Percentiles rank a stretch among this genome's conserved stretches.
Evolutionary conservation across 2,329 filamentous ascomycete genomes (phyloP).

Genomic region (Stachybotrys chlorohalonatus): DNA sequence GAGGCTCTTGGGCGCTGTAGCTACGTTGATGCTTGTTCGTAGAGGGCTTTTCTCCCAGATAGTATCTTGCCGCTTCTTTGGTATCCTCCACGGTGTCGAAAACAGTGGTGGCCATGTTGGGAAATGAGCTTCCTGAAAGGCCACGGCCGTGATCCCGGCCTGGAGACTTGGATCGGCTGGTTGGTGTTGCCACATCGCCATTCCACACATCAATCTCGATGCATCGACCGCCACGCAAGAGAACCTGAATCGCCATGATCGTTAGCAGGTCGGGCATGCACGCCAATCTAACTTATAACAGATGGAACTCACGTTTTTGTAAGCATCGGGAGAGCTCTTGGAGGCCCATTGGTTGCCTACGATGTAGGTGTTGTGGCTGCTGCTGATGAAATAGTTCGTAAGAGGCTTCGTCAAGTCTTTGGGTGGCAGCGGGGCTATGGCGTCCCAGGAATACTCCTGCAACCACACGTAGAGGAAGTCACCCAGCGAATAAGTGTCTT

Average conservation of each 20-base stretch:
- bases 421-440: conserved; percentile 31
- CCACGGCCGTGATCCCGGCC: conserved; percentile 35
- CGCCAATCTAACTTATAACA: neutral
- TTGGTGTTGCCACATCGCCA: conserved; percentile 40
- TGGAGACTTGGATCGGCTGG: conserved; percentile 25
- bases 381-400: conserved; percentile 88
- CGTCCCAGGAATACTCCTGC: conserved; percentile 32
- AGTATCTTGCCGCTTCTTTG: conserved; percentile 13
- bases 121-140: conserved; percentile 36
- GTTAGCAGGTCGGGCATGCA: neutral
- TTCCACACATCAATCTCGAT: conserved; percentile 97
- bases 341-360: conserved; percentile 79
- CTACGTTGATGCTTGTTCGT: conserved; percentile 24
- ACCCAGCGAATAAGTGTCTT: conserved; percentile 33
- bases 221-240: conserved; percentile 72
- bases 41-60: conserved; percentile 18
- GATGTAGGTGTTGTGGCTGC: conserved; percentile 90
- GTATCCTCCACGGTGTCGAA: conserved; percentile 23
- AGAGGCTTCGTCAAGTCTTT: conserved; percentile 60
- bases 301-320: conserved; percentile 54
- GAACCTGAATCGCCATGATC: conserved; percentile 39
- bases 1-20: conserved; percentile 26
- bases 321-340: conserved; percentile 66
- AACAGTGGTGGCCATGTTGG: conserved; percentile 33
- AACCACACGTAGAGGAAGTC: conserved; percentile 44